These are phyloP conservation scores for Ganoderma meredithae DNA, from an alignment of 1,284 basidiomycete species.

Conservation along the genomic window DNA sequence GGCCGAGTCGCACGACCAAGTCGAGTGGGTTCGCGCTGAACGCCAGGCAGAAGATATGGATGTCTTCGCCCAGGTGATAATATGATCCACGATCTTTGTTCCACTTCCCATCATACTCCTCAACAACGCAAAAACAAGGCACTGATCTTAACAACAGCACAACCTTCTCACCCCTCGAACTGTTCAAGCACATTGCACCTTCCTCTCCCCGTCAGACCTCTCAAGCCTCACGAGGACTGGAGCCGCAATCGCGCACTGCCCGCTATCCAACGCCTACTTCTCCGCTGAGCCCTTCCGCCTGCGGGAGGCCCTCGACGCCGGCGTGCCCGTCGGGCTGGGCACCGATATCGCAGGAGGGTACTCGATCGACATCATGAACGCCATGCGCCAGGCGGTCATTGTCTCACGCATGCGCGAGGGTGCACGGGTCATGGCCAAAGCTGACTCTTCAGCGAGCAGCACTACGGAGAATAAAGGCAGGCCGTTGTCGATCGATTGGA, in stretches of 20 bases:
- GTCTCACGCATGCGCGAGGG: conserved; percentile 79
- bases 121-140: too few relatives aligned
- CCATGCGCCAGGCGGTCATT: conserved; percentile 81
- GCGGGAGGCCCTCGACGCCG: conserved; percentile 71
- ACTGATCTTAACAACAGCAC: conserved; percentile 46
- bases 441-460: neutral
- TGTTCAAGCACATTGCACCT: conserved; percentile 88
- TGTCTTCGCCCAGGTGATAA: conserved; percentile 68
- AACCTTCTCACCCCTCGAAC: conserved; percentile 68
- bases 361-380: conserved; percentile 74
- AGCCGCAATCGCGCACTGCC: conserved; percentile 83
- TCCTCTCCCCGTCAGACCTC: conserved; percentile 61
- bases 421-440: conserved; percentile 43
- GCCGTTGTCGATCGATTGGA: conserved; percentile 58
- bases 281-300: conserved; percentile 77
- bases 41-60: conserved; percentile 74
- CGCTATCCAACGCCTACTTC: conserved; percentile 87
- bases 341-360: conserved; percentile 90
- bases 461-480: conserved; percentile 19
- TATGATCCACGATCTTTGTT: too few relatives aligned
- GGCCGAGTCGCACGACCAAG: conserved; percentile 77
- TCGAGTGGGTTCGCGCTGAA: conserved; percentile 70
- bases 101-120: too few relatives aligned
- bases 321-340: conserved; percentile 78
- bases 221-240: conserved; percentile 56